A percentile compares a stretch with the other conserved stretches of the same genome.
Conservation (phyloP, 2,329 filamentous ascomycete genomes). For the Aspergillus sojae region DNA sequence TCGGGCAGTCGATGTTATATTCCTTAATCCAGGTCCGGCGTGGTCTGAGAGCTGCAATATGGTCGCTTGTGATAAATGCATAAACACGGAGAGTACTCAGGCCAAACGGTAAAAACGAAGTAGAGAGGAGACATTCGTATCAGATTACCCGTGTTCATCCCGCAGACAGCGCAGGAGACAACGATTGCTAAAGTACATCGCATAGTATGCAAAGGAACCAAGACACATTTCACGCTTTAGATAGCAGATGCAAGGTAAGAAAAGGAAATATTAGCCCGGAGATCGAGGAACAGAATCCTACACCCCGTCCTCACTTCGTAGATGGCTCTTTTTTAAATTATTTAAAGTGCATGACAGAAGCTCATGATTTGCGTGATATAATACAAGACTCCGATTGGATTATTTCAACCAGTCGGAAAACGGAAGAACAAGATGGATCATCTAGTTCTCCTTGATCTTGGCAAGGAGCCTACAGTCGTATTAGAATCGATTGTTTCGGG, state of each 20-base stretch:
- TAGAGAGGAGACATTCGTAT: slow-evolving; percentile 37
- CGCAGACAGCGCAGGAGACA: slow-evolving; percentile 19
- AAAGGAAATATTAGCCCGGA: slow-evolving; percentile 18
- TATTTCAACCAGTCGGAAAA: slow-evolving; percentile 22
- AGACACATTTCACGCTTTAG: slow-evolving; percentile 29
- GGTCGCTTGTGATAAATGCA: not conserved
- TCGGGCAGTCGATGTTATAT: not conserved
- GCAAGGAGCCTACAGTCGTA: slow-evolving; percentile 73
- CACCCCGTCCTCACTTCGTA: slow-evolving; percentile 8
- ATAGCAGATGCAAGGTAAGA: slow-evolving; percentile 23
- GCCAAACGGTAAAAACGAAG: not conserved
- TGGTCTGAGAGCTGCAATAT: not conserved
- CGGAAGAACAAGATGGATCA: slow-evolving; percentile 20
- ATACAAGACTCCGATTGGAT: slow-evolving; percentile 30
- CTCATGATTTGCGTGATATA: slow-evolving; percentile 37
- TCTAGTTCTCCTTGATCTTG: slow-evolving; percentile 83
- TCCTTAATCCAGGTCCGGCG: not conserved
- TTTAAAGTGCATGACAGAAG: slow-evolving; percentile 25
- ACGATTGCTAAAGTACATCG: slow-evolving; percentile 36
- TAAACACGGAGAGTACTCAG: not conserved
- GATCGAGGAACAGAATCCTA: slow-evolving; percentile 3
- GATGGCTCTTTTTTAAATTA: slow-evolving; percentile 24
- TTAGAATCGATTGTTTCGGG: slow-evolving; percentile 18
- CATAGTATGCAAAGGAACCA: slow-evolving; percentile 32
- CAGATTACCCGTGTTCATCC: slow-evolving; percentile 31